A percentile compares a stretch with the other conserved stretches of the same genome.
These are phyloP conservation scores for Mortierella antarctica DNA, from an alignment of 192 early-diverging fungal genomes.

Conservation along the genomic window DNA sequence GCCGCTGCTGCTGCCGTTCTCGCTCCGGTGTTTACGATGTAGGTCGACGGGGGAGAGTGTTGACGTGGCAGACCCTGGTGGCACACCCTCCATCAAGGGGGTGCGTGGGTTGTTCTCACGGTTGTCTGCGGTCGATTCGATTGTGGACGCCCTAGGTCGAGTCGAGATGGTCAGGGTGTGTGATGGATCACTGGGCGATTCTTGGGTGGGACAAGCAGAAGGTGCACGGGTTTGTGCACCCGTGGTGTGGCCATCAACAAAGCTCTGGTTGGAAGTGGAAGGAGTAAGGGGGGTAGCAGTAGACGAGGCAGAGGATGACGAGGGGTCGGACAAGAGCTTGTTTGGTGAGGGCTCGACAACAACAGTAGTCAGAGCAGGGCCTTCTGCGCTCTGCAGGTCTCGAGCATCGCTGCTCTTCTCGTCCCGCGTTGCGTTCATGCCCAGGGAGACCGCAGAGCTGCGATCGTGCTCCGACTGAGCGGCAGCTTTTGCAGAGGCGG, in stretches of 20 bases:
- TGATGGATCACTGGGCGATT: constrained; percentile 6
- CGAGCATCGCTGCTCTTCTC: no score
- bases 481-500: no score
- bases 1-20: constrained; percentile 3
- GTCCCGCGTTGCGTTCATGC: no score
- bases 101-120: constrained; percentile 1
- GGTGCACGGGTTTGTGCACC: constrained; percentile 12
- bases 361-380: no score
- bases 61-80: not conserved
- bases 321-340: not conserved
- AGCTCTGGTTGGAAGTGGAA: constrained; percentile 3
- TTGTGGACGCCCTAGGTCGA: constrained; percentile 23
- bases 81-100: no score
- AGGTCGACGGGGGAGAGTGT: constrained; percentile 2
- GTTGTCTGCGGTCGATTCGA: constrained; percentile 22
- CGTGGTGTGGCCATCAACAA: not conserved
- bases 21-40: constrained; percentile 31
- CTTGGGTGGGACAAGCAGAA: constrained; percentile 1
- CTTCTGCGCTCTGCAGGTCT: no score
- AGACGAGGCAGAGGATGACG: constrained; percentile 12
- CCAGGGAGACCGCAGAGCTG: no score
- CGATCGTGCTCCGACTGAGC: no score
- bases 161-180: constrained; percentile 30
- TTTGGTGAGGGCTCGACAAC: not conserved
- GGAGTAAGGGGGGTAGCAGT: not conserved